phyloP scores from a whole-genome alignment of 75 land plant species.

The Pinus albicaulis region DNA sequence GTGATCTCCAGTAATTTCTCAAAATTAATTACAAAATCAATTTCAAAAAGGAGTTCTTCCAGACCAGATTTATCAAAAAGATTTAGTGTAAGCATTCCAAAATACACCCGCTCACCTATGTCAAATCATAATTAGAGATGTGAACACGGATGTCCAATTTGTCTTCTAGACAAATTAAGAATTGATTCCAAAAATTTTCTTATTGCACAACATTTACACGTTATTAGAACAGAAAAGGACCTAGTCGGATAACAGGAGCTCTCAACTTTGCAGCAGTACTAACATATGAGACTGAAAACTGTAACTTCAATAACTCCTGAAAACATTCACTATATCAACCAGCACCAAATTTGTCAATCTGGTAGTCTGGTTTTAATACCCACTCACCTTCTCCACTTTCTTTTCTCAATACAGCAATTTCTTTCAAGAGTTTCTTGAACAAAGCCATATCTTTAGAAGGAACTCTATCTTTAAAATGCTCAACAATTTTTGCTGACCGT shows the following conservation, averaged over 20 bases:
- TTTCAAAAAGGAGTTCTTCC: too few relatives aligned
- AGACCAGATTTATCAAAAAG: too few relatives aligned
- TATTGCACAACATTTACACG: not conserved
- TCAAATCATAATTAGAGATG: not conserved
- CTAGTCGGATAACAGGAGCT: not conserved
- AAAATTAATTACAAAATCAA: too few relatives aligned
- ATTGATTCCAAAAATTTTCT: not conserved
- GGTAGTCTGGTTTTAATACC: conserved; percentile 81
- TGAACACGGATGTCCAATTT: not conserved
- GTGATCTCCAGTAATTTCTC: too few relatives aligned
- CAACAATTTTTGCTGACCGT: conserved; percentile 55
- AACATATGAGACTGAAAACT: not conserved
- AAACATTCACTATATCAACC: not conserved
- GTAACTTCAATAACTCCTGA: not conserved
- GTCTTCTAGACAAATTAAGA: not conserved
- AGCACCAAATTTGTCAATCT: conserved; percentile 12
- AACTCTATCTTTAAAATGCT: conserved; percentile 70
- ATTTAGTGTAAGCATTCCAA: not conserved
- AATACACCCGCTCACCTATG: not conserved
- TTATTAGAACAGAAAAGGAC: too few relatives aligned
- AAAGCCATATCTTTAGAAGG: conserved; percentile 55
- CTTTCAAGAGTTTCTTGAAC: conserved; percentile 85
- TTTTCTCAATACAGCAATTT: conserved; percentile 73
- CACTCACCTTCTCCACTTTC: conserved; percentile 50
- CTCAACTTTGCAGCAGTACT: not conserved